Evolutionary conservation across 176 grass and related monocot genomes (phyloP).

Genomic region (Paspalum vaginatum): DNA sequence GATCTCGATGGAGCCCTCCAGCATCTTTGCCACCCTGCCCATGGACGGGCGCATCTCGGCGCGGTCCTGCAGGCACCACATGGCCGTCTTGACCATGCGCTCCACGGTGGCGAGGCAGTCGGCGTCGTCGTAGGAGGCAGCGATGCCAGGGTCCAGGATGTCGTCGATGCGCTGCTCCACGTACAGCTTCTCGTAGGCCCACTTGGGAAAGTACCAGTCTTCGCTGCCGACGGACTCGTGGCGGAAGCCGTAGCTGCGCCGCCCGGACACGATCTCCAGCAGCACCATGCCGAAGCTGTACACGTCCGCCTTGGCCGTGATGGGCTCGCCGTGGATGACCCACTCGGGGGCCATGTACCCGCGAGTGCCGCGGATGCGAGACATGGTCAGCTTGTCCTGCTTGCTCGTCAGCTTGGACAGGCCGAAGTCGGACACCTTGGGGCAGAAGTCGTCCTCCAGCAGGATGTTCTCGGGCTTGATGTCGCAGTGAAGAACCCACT

Average conservation of each 20-base stretch:
- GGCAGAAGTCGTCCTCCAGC: conserved; percentile 82
- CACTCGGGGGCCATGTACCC: conserved; percentile 95
- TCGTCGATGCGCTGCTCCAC: conserved; percentile 76
- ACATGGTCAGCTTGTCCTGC: conserved; percentile 96
- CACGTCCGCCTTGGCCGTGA: conserved; percentile 93
- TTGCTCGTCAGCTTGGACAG: conserved; percentile 88
- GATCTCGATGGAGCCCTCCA: conserved; percentile 90
- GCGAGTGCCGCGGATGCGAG: conserved; percentile 70
- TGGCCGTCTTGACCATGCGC: conserved; percentile 93
- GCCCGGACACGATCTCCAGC: conserved; percentile 82
- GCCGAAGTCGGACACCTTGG: conserved; percentile 89
- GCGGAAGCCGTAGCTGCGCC: conserved; percentile 76
- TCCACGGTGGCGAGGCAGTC: conserved; percentile 57
- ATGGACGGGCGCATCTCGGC: conserved; percentile 83
- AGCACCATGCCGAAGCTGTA: conserved; percentile 98
- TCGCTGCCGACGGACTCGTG: conserved; percentile 72
- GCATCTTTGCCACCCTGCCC: conserved; percentile 96
- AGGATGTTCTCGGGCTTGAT: conserved; percentile 87
- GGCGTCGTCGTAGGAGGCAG: conserved; percentile 47
- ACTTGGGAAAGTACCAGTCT: conserved; percentile 93
- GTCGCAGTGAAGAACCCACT: conserved; percentile 93
- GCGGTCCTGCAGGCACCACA: conserved; percentile 98
- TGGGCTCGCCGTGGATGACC: conserved; percentile 92
- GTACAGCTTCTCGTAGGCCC: conserved; percentile 93
- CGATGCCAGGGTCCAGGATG: conserved; percentile 73